Conservation (phyloP, 2,329 filamentous ascomycete genomes). For the Paraphaeosphaeria sporulosa region DNA sequence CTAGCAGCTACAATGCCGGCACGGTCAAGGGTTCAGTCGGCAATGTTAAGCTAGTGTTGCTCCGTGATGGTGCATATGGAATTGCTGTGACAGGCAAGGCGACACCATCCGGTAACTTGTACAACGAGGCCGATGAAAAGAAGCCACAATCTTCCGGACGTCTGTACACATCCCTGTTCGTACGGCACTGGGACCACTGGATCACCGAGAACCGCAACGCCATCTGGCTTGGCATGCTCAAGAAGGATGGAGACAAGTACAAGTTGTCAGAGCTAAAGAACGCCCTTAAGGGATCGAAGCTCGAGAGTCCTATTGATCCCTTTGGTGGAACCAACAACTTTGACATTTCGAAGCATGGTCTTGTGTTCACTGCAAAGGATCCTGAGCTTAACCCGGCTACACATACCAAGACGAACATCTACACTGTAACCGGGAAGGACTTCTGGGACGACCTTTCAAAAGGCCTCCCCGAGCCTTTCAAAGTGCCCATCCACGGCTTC, state of each 20-base stretch:
- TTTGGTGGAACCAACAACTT: slow-evolving; percentile 86
- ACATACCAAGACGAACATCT: slow-evolving; percentile 83
- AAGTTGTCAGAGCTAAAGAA: slow-evolving; percentile 64
- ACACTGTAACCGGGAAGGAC: slow-evolving; percentile 70
- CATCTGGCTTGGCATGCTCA: slow-evolving; percentile 74
- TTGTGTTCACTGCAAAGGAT: slow-evolving; percentile 79
- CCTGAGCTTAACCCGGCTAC: slow-evolving; percentile 74
- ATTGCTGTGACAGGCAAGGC: slow-evolving; percentile 67
- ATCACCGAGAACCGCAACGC: slow-evolving; percentile 72
- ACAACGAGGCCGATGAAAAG: slow-evolving; percentile 68
- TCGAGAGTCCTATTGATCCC: slow-evolving; percentile 74
- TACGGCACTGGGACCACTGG: slow-evolving; percentile 85
- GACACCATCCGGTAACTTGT: slow-evolving; percentile 72
- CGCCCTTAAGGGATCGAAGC: slow-evolving; percentile 64
- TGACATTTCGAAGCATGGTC: slow-evolving; percentile 70
- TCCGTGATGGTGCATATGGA: slow-evolving; percentile 48
- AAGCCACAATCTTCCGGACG: slow-evolving; percentile 70
- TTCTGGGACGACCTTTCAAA: slow-evolving; percentile 54
- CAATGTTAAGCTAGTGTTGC: slow-evolving; percentile 56
- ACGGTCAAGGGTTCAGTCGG: slow-evolving; percentile 56
- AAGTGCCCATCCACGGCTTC: slow-evolving; percentile 65
- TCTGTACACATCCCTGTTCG: slow-evolving; percentile 78
- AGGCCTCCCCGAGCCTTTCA: slow-evolving; percentile 50
- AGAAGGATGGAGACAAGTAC: slow-evolving; percentile 38
- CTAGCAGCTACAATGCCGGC: slow-evolving; percentile 52